A percentile compares a stretch with the other conserved stretches of the same genome.
phyloP scores from a whole-genome alignment of 257 asterid genomes.

The Solanum pinnatisectum region DNA sequence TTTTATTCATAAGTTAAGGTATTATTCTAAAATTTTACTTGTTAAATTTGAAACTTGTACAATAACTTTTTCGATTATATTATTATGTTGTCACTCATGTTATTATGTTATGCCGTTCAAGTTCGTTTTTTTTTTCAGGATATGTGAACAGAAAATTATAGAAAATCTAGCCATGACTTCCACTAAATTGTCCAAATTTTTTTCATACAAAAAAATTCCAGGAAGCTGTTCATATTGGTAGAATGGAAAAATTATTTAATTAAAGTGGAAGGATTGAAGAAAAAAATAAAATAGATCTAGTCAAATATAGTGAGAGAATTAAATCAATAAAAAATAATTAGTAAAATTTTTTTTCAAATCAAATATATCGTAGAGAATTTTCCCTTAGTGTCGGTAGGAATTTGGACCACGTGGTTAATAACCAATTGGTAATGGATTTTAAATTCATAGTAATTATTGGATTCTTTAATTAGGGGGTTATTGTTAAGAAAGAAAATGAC shows the following conservation, averaged over 20 bases:
- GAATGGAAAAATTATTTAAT: not conserved
- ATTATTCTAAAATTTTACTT: not conserved
- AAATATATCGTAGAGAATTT: not conserved
- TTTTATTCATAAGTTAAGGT: not conserved
- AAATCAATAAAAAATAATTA: not conserved
- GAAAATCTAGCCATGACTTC: not conserved
- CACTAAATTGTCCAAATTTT: not conserved
- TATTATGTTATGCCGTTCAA: not conserved
- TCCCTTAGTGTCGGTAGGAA: conserved; percentile 12
- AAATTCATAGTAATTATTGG: not conserved
- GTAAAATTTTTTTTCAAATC: not conserved
- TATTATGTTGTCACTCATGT: too few relatives aligned
- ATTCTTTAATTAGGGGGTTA: not conserved
- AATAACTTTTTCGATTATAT: too few relatives aligned
- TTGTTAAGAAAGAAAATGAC: conserved; percentile 10
- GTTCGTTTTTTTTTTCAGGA: not conserved
- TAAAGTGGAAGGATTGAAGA: not conserved
- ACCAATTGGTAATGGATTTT: not conserved
- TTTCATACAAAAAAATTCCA: not conserved
- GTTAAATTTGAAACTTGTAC: not conserved
- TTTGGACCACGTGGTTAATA: conserved; percentile 8
- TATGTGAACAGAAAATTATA: not conserved
- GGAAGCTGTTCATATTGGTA: not conserved
- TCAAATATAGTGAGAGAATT: not conserved
- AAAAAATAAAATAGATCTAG: not conserved